phyloP scores from a whole-genome alignment of 768 basidiomycete genomes.

The Tricholoma hemisulphureum region DNA sequence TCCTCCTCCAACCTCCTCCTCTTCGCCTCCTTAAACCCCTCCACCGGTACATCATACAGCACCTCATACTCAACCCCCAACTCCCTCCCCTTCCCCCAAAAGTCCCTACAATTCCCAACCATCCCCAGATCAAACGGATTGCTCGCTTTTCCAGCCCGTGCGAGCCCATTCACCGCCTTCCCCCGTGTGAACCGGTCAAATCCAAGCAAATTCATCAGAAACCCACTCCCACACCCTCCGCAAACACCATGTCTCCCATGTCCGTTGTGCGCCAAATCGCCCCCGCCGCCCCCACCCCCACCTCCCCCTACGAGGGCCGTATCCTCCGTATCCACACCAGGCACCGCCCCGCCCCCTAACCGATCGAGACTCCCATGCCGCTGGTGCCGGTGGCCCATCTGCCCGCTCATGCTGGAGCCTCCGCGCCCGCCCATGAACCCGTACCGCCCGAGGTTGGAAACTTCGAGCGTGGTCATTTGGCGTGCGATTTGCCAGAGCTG shows the following conservation, averaged over 20 bases:
- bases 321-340: slow-evolving; percentile 50
- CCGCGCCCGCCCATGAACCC: slow-evolving; percentile 97
- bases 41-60: slow-evolving; percentile 84
- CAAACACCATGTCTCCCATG: slow-evolving; percentile 35
- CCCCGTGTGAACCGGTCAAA: slow-evolving; percentile 94
- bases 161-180: slow-evolving; percentile 83
- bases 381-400: slow-evolving; percentile 77
- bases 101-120: slow-evolving; percentile 82
- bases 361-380: slow-evolving; percentile 18
- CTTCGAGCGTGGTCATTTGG: slow-evolving; percentile 96
- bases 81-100: slow-evolving; percentile 86
- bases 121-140: slow-evolving; percentile 93
- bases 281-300: slow-evolving; percentile 18
- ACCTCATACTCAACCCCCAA: slow-evolving; percentile 88
- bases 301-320: slow-evolving; percentile 37
- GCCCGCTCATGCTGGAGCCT: slow-evolving; percentile 59
- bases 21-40: slow-evolving; percentile 81
- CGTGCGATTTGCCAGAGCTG: slow-evolving; percentile 91
- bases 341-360: slow-evolving; percentile 30
- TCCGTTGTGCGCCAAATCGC: slow-evolving; percentile 25
- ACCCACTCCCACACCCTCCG: slow-evolving; percentile 51
- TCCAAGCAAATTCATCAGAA: slow-evolving; percentile 88
- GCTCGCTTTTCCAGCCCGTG: slow-evolving; percentile 66
- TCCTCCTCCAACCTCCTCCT: slow-evolving; percentile 57
- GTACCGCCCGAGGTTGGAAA: slow-evolving; percentile 90